Percentiles rank a stretch among this genome's conserved stretches.
phyloP scores from a whole-genome alignment of 331 rosid species.

The Quercus lobata region DNA sequence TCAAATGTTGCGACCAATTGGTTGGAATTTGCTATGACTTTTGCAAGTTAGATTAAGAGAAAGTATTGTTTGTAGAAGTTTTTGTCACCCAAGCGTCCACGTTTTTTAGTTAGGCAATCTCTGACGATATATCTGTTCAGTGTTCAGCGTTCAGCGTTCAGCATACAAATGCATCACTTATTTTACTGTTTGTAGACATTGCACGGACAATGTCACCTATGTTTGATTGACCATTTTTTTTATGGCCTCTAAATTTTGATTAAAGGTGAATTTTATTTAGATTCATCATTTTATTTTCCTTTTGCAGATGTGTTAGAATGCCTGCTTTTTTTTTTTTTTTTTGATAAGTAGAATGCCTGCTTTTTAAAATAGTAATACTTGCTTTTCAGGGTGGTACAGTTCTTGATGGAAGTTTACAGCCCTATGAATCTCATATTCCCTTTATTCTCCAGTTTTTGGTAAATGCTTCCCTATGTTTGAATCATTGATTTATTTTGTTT shows the following conservation, averaged over 20 bases:
- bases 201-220: background rate
- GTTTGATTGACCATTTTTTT: background rate
- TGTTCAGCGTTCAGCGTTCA: background rate
- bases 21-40: too few relatives aligned
- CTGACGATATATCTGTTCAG: background rate
- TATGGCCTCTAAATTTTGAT: background rate
- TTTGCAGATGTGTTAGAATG: background rate
- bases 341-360: too few relatives aligned
- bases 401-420: constrained; percentile 20
- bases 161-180: background rate
- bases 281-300: background rate
- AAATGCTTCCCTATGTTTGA: constrained; percentile 16
- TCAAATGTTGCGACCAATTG: background rate
- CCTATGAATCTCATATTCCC: constrained; percentile 22
- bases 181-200: background rate
- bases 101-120: background rate
- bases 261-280: background rate
- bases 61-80: background rate
- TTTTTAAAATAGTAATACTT: constrained; percentile 19
- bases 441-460: constrained; percentile 94
- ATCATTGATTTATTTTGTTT: background rate
- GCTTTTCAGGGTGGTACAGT: constrained; percentile 79
- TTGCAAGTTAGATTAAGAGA: background rate
- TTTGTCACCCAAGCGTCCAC: background rate
- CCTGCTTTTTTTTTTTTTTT: background rate